Evolutionary conservation across 2,329 filamentous ascomycete species (phyloP), one percentile per base, ranked within the genome.

Genomic region (Tothia fuscella): DNA sequence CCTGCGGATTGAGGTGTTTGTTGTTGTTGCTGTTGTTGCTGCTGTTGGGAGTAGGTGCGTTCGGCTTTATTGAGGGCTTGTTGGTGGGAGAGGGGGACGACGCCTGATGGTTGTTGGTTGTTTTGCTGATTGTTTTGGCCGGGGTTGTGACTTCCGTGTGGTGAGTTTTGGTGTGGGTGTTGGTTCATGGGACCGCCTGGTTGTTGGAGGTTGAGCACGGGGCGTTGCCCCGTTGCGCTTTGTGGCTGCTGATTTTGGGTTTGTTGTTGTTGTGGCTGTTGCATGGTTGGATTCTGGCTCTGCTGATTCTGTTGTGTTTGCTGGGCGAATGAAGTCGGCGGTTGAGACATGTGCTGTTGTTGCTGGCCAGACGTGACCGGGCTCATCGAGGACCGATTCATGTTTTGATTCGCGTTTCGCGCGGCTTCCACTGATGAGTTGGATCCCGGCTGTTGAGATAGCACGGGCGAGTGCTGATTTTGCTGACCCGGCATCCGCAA

Each of bases 71-170:
- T 56, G 44, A 68, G 59, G 2, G 66, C 65, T 29, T 61, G 63
- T 48, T 62, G 58, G 48, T 68, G 65, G 16, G 61, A 60, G 35
- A 68, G 59, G n/a, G n/a, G n/a, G n/a, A n/a, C n/a, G n/a, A n/a
- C n/a, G n/a, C n/a, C n/a, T n/a, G n/a, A n/a, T n/a, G n/a, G n/a
- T n/a, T n/a, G n/a, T n/a, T n/a, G n/a, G n/a, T n/a, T n/a, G n/a
- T n/a, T n/a, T n/a, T n/a, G n/a, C n/a, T 2, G 60, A 57, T 7
- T 58, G 54, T 17, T 59, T 59, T 2, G 52, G 55, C 57, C 58
- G 19, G 52, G 49, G 20, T 48, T 47, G 39, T 57, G 56, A n/a
- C 21, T 26, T 36, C n/a, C n/a, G n/a, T 47, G 42, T 36, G 41
- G 45, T 14, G 45, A 40, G 25, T 43, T 47, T 28, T 47, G 41